phyloP scores from a whole-genome alignment of 208 protist genomes.

The Trypanosoma boissoni region DNA sequence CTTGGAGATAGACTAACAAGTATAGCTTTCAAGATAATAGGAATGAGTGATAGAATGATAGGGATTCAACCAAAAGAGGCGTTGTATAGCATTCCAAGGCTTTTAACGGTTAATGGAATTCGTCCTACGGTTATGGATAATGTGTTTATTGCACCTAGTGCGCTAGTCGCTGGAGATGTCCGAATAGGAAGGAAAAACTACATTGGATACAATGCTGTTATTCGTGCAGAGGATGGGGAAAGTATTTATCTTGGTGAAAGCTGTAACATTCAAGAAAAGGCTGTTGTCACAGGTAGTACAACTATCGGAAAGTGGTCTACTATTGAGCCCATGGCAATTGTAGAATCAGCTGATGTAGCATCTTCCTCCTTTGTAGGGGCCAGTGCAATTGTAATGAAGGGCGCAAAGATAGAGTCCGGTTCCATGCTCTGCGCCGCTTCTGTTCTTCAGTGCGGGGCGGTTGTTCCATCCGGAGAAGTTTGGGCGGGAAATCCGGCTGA shows the following conservation, averaged over 20 bases:
- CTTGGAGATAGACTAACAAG: constrained; percentile 39
- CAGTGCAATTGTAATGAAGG: constrained; percentile 82
- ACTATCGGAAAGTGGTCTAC: constrained; percentile 86
- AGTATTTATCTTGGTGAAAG: constrained; percentile 86
- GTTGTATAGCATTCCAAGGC: constrained; percentile 74
- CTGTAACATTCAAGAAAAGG: constrained; percentile 90
- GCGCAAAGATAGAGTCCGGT: constrained; percentile 76
- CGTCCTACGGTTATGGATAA: constrained; percentile 86
- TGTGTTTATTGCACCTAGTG: constrained; percentile 86
- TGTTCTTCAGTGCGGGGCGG: constrained; percentile 79
- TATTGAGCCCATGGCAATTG: constrained; percentile 89
- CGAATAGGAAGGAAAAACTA: constrained; percentile 87
- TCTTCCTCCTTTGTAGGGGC: constrained; percentile 90
- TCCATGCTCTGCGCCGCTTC: constrained; percentile 86
- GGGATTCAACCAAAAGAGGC: constrained; percentile 74
- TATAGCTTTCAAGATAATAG: constrained; percentile 44
- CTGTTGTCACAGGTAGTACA: constrained; percentile 78
- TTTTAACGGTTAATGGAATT: constrained; percentile 68
- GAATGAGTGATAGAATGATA: constrained; percentile 61
- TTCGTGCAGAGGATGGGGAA: constrained; percentile 78
- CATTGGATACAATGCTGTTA: constrained; percentile 88
- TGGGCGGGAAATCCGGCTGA: constrained; percentile 91
- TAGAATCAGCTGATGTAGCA: constrained; percentile 82
- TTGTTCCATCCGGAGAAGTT: constrained; percentile 91
- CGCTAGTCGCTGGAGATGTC: constrained; percentile 80